phyloP scores from a whole-genome alignment of 2,329 filamentous ascomycete genomes.

The Chalara sp. region DNA sequence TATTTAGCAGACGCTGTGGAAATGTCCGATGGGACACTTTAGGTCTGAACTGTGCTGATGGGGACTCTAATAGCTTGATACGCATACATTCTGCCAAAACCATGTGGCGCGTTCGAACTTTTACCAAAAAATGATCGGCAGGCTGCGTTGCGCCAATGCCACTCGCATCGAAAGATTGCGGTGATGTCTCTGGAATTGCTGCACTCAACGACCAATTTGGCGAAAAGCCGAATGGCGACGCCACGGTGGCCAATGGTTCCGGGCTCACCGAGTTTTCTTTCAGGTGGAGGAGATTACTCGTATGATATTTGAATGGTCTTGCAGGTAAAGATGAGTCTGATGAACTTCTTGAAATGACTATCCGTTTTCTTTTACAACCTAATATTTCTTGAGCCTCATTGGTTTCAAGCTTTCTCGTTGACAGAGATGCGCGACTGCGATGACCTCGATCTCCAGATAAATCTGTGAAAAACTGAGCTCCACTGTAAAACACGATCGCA shows the following conservation, averaged over 20 bases:
- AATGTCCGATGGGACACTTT: conserved; percentile 14
- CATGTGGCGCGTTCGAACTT: conserved; percentile 34
- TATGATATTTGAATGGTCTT: conserved; percentile 41
- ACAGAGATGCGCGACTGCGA: conserved; percentile 4
- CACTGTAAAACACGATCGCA: conserved; percentile 78
- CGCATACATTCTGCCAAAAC: neutral
- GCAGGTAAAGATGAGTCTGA: conserved; percentile 46
- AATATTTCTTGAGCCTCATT: neutral
- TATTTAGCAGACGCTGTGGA: conserved; percentile 11
- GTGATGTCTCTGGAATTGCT: conserved; percentile 6
- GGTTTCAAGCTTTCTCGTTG: neutral
- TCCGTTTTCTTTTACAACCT: neutral
- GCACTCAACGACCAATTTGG: conserved; percentile 26
- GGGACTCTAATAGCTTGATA: conserved; percentile 10
- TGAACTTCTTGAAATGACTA: conserved; percentile 28
- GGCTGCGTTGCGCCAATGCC: conserved; percentile 53
- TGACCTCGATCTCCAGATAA: conserved; percentile 60
- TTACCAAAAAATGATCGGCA: conserved; percentile 57
- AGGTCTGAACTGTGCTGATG: conserved; percentile 4
- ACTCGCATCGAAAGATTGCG: conserved; percentile 43
- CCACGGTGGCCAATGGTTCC: neutral
- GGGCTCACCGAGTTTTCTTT: neutral
- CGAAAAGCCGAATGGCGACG: conserved; percentile 25
- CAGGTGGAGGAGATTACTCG: too few relatives aligned
- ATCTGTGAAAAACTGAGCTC: conserved; percentile 74